A percentile compares a stretch with the other conserved stretches of the same genome.
Evolutionary conservation across 176 grass and related monocot genomes (phyloP).

Genomic region (Lolium perenne): DNA sequence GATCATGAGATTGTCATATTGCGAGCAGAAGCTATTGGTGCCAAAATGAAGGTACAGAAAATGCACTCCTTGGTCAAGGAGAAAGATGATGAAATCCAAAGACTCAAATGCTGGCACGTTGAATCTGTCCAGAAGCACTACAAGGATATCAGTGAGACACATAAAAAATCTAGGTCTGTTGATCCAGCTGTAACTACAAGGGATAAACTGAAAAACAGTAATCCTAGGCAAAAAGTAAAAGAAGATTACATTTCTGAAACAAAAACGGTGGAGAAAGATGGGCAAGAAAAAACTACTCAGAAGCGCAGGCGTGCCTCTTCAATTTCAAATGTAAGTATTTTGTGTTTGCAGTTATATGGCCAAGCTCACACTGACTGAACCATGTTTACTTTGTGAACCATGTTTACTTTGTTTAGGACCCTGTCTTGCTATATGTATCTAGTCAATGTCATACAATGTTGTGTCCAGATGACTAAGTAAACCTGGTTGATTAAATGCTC

Average conservation of each 20-base stretch:
- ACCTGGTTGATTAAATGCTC: background rate
- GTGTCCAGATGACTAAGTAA: background rate
- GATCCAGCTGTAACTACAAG: background rate
- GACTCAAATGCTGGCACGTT: too few species aligned
- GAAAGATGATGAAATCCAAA: conserved; percentile 45
- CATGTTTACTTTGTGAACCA: conserved; percentile 11
- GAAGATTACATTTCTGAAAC: background rate
- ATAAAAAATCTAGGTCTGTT: conserved; percentile 36
- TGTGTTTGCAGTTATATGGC: background rate
- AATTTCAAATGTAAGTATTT: conserved; percentile 50
- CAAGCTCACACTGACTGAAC: background rate
- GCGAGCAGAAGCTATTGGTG: background rate
- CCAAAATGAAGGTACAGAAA: conserved; percentile 23
- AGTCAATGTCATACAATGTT: background rate
- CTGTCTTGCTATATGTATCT: background rate
- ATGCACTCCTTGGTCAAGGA: conserved; percentile 41
- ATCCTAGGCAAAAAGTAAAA: background rate
- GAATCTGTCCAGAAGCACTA: background rate
- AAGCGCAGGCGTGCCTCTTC: conserved; percentile 43
- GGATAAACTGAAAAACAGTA: conserved; percentile 16
- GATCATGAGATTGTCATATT: conserved; percentile 37
- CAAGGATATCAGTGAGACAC: conserved; percentile 1
- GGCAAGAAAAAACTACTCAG: conserved; percentile 24
- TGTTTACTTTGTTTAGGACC: background rate
- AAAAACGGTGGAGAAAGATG: background rate